Evolutionary conservation across 2,329 filamentous ascomycete genomes (phyloP).

Genomic region (Aspergillus fumigatiaffinis): DNA sequence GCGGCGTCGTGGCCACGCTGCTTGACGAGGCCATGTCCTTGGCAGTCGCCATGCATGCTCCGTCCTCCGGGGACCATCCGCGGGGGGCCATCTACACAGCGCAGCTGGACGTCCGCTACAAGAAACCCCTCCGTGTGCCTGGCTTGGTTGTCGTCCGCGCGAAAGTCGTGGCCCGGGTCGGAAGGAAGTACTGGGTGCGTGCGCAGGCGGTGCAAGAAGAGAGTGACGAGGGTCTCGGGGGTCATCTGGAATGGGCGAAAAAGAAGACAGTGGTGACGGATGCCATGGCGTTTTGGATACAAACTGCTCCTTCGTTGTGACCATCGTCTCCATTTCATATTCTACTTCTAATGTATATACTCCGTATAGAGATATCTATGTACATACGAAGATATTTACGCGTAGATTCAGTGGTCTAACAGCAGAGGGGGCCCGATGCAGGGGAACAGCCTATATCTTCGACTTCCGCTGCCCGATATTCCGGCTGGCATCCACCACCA

Average conservation of each 20-base stretch:
- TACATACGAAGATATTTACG: neutral
- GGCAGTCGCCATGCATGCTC: constrained; percentile 31
- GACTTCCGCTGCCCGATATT: constrained; percentile 52
- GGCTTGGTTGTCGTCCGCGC: constrained; percentile 34
- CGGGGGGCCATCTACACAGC: constrained; percentile 35
- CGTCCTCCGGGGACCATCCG: constrained; percentile 16
- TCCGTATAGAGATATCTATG: constrained; percentile 7
- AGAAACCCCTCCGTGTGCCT: constrained; percentile 33
- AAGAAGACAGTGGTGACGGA: constrained; percentile 35
- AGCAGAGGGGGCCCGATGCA: too few species aligned
- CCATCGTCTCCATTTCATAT: neutral
- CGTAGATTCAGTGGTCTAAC: neutral
- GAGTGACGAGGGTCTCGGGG: constrained; percentile 17
- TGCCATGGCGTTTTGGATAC: constrained; percentile 41
- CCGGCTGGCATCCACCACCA: constrained; percentile 61
- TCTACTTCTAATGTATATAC: neutral
- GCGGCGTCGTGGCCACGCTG: constrained; percentile 38
- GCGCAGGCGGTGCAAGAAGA: constrained; percentile 39
- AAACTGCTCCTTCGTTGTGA: constrained; percentile 16
- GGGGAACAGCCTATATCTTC: constrained; percentile 14
- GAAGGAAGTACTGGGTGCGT: constrained; percentile 40
- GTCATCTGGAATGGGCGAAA: constrained; percentile 30
- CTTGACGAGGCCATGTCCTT: constrained; percentile 45
- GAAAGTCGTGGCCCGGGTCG: constrained; percentile 33
- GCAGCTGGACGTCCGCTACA: constrained; percentile 41